Conservation (phyloP, 2,329 filamentous ascomycete genomes). For the Endoconidiophora laricicola region DNA sequence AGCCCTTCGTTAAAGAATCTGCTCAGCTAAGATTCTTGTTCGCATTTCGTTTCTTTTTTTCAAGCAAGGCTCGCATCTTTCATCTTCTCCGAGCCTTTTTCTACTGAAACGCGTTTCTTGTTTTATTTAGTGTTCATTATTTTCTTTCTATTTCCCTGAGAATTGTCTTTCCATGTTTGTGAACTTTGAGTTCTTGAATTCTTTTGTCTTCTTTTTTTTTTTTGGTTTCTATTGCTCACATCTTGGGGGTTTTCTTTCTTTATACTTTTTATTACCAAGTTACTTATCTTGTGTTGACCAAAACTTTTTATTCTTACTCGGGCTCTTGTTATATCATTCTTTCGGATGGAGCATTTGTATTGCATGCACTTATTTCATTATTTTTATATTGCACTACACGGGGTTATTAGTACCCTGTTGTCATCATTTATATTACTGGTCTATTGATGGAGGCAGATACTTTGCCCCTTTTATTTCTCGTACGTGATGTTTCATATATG, state of each 20-base stretch:
- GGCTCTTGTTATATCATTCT: background rate
- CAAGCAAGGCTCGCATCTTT: background rate
- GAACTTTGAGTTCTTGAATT: background rate
- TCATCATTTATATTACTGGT: too few species aligned
- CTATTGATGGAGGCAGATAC: too few species aligned
- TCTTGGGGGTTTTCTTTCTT: background rate
- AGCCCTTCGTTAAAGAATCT: slow-evolving; percentile 62
- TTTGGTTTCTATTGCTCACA: background rate
- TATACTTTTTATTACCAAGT: too few species aligned
- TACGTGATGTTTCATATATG: too few species aligned
- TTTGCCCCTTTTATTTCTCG: too few species aligned
- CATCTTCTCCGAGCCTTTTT: background rate
- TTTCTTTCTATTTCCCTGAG: background rate
- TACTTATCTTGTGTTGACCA: too few species aligned
- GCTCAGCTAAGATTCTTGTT: slow-evolving; percentile 35
- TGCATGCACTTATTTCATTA: background rate
- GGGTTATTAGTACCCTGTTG: too few species aligned
- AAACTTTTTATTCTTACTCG: background rate
- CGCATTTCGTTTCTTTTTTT: background rate
- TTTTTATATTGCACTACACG: background rate
- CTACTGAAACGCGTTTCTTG: background rate
- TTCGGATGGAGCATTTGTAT: background rate
- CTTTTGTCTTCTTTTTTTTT: background rate
- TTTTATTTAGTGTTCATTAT: background rate
- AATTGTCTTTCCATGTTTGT: background rate